phyloP scores from a whole-genome alignment of 345 rosid species.

The Barbarea vulgaris region DNA sequence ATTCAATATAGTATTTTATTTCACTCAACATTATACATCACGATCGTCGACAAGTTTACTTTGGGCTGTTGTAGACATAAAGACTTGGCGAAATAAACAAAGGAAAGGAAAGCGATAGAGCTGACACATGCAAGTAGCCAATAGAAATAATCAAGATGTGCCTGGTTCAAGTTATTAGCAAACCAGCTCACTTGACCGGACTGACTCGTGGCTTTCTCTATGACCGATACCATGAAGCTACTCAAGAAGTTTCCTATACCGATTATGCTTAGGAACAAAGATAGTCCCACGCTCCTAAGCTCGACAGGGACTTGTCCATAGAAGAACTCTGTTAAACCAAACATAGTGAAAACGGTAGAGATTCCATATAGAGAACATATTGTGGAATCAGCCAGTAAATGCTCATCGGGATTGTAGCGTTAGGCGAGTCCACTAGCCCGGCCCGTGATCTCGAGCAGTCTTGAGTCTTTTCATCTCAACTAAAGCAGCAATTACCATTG shows the following conservation, averaged over 20 bases:
- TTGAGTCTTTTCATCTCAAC: conserved; percentile 42
- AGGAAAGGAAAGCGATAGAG: conserved; percentile 30
- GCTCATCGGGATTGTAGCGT: conserved; percentile 27
- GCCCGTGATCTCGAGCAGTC: conserved; percentile 26
- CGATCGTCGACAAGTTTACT: not conserved
- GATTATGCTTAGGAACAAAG: conserved; percentile 51
- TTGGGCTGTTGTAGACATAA: conserved; percentile 35
- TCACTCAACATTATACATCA: conserved; percentile 3
- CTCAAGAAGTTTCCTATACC: conserved; percentile 56
- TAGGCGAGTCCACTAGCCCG: conserved; percentile 21
- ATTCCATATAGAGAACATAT: conserved; percentile 32
- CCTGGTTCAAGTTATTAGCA: conserved; percentile 46
- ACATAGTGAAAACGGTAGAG: conserved; percentile 43
- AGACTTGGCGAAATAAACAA: conserved; percentile 46
- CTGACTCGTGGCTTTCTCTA: conserved; percentile 45
- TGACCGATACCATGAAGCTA: conserved; percentile 48
- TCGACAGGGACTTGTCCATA: conserved; percentile 57
- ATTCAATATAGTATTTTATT: not conserved
- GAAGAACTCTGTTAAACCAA: conserved; percentile 64
- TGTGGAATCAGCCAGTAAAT: conserved; percentile 49
- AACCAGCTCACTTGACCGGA: conserved; percentile 51
- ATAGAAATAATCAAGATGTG: conserved; percentile 62
- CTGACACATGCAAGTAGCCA: conserved; percentile 52
- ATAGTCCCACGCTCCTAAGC: conserved; percentile 55
- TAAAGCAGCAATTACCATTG: conserved; percentile 45